A percentile compares a stretch with the other conserved stretches of the same genome.
phyloP scores from a whole-genome alignment of 495 filamentous ascomycete genomes.

The Cercophora samala region DNA sequence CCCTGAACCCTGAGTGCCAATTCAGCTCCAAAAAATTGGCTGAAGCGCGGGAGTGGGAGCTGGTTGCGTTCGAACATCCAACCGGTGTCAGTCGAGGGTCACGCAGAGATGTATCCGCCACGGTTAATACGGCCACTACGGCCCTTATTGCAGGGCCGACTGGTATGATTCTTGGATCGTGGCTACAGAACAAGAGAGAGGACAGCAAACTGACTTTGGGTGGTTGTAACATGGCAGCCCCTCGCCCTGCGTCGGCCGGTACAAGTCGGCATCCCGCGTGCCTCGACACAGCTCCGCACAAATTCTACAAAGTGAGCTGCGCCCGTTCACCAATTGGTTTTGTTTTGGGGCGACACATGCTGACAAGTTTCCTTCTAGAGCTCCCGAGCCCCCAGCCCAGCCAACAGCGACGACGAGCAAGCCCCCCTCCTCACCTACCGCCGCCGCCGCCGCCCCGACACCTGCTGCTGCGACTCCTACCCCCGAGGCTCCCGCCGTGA shows the following conservation, averaged over 20 bases:
- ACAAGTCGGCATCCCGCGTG: conserved; percentile 23
- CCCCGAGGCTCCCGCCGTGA: background rate
- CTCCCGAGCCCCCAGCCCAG: conserved; percentile 7
- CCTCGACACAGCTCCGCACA: conserved; percentile 27
- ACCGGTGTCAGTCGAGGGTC: conserved; percentile 18
- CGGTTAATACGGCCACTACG: conserved; percentile 36
- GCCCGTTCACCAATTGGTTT: background rate
- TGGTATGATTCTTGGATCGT: conserved; percentile 23
- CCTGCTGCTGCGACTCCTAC: background rate
- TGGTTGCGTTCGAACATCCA: conserved; percentile 22
- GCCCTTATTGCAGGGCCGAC: conserved; percentile 30
- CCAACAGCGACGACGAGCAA: background rate
- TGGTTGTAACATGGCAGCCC: conserved; percentile 16
- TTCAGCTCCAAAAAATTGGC: conserved; percentile 30
- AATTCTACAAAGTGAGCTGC: conserved; percentile 30
- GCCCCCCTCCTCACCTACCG: background rate
- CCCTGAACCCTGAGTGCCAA: conserved; percentile 7
- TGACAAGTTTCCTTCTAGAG: background rate
- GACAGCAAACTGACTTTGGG: background rate
- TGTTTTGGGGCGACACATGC: conserved; percentile 1
- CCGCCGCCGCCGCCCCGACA: background rate
- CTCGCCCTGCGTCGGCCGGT: conserved; percentile 21
- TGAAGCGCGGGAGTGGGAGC: conserved; percentile 11
- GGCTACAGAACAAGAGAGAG: background rate
- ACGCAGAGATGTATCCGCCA: conserved; percentile 33